A percentile compares a stretch with the other conserved stretches of the same genome.
These are phyloP conservation scores for Escallonia rubra DNA, from an alignment of 129 eudicot species.

Conservation along the genomic window DNA sequence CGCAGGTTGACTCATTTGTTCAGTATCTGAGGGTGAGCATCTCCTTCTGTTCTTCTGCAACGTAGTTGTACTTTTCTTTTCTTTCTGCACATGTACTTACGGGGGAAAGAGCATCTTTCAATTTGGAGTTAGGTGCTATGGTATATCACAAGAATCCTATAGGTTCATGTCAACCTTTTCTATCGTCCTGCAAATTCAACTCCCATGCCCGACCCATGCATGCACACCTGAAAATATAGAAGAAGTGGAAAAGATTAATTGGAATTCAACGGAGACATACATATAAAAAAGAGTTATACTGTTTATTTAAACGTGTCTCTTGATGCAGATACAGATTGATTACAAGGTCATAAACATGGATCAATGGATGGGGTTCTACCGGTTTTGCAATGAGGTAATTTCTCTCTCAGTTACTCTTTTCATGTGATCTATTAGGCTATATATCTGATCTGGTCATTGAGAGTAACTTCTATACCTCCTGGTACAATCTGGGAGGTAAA, in stretches of 20 bases:
- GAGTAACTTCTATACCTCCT: too few species aligned
- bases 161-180: too few species aligned
- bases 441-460: too few species aligned
- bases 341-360: conserved; percentile 96
- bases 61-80: not conserved
- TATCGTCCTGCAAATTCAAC: too few species aligned
- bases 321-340: conserved; percentile 68
- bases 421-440: too few species aligned
- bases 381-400: conserved; percentile 85
- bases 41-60: not conserved
- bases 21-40: conserved; percentile 68
- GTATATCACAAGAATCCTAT: not conserved
- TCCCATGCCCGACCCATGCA: too few species aligned
- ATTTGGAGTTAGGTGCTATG: not conserved
- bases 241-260: too few species aligned
- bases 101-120: not conserved
- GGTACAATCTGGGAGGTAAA: too few species aligned
- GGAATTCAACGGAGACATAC: too few species aligned
- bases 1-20: conserved; percentile 69
- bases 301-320: not conserved
- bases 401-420: not conserved
- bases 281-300: not conserved
- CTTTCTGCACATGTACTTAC: not conserved
- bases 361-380: conserved; percentile 93
- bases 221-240: too few species aligned